phyloP scores from a whole-genome alignment of 176 grass and related monocot genomes.

The Thinopyrum elongatum region DNA sequence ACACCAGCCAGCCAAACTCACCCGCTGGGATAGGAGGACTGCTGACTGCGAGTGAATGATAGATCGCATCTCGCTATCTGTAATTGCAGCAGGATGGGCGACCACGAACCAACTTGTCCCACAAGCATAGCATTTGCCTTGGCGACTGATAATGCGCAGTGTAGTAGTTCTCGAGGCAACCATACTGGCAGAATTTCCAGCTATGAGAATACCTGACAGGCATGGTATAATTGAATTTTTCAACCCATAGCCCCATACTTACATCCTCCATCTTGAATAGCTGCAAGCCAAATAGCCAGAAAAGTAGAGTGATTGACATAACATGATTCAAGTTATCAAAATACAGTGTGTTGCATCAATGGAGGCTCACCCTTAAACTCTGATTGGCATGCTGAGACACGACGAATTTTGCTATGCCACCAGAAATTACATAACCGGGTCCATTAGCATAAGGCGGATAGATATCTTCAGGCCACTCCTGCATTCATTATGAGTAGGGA shows the following conservation, averaged over 20 bases:
- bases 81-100: slow-evolving; percentile 80
- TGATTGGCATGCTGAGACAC: slow-evolving; percentile 74
- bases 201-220: slow-evolving; percentile 85
- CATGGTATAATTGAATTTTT: slow-evolving; percentile 74
- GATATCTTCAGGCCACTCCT: slow-evolving; percentile 97
- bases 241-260: slow-evolving; percentile 94
- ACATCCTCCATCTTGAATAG: slow-evolving; percentile 99
- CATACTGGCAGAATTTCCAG: slow-evolving; percentile 96
- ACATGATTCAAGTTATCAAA: slow-evolving; percentile 13
- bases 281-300: slow-evolving; percentile 46
- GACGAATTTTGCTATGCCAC: slow-evolving; percentile 74
- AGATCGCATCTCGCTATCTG: slow-evolving; percentile 45
- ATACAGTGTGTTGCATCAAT: neutral
- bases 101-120: slow-evolving; percentile 75
- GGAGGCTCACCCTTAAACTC: slow-evolving; percentile 66
- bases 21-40: slow-evolving; percentile 1
- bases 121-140: slow-evolving; percentile 84
- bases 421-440: slow-evolving; percentile 87
- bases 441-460: slow-evolving; percentile 97
- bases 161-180: slow-evolving; percentile 84
- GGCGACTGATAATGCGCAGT: slow-evolving; percentile 97
- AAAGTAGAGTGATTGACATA: neutral
- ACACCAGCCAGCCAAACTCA: slow-evolving; percentile 36
- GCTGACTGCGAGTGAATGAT: neutral
- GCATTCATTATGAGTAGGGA: slow-evolving; percentile 25